phyloP scores from a whole-genome alignment of 78 protist genomes.

The Dictyostelium intermedium region DNA sequence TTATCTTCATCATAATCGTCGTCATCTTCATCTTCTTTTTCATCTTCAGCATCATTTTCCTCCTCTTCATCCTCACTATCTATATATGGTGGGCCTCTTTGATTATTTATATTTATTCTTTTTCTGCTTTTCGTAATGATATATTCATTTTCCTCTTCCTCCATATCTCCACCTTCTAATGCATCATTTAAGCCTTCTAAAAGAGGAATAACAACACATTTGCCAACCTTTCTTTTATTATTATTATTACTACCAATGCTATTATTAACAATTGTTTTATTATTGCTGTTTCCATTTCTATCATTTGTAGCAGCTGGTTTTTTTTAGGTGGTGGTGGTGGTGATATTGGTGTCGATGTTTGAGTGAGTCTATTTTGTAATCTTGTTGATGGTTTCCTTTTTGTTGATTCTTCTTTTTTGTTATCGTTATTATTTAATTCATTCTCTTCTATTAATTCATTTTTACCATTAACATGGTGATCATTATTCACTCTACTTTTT shows the following conservation, averaged over 20 bases:
- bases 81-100: background rate
- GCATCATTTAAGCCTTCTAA: background rate
- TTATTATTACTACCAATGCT: too few relatives aligned
- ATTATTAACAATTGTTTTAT: background rate
- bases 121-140: too few relatives aligned
- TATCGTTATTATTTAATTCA: too few relatives aligned
- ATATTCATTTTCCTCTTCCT: background rate
- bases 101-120: too few relatives aligned
- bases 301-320: too few relatives aligned
- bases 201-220: background rate
- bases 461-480: too few relatives aligned
- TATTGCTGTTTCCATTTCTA: background rate
- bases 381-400: too few relatives aligned
- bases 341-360: too few relatives aligned
- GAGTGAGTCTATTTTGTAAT: too few relatives aligned
- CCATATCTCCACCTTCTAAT: background rate
- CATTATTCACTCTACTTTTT: background rate
- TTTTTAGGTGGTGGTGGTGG: background rate
- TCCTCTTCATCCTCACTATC: background rate
- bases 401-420: too few relatives aligned
- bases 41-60: background rate
- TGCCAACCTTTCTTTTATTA: background rate
- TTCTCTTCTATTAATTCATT: too few relatives aligned
- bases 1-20: background rate
- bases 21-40: background rate